These are phyloP conservation scores for Prunus kanzakura DNA, from an alignment of 306 rosid genomes.

Conservation along the genomic window DNA sequence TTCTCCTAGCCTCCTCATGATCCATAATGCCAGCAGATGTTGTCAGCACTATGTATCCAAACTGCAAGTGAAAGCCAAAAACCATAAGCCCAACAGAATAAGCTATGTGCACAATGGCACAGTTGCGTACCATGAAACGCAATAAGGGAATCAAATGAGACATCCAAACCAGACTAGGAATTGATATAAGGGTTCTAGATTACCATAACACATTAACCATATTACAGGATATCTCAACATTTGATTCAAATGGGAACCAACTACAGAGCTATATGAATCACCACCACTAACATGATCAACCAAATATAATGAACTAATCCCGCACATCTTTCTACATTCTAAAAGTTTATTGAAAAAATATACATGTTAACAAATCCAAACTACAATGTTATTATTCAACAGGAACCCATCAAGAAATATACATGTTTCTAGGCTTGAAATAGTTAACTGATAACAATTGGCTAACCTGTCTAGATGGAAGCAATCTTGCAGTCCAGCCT, in stretches of 20 bases:
- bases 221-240: background rate
- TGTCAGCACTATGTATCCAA: constrained; percentile 52
- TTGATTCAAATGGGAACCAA: background rate
- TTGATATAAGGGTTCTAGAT: background rate
- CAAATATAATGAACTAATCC: background rate
- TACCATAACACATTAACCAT: background rate
- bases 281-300: background rate
- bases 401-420: background rate
- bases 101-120: background rate
- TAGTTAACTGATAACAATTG: background rate
- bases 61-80: constrained; percentile 22
- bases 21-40: constrained; percentile 66
- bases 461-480: constrained; percentile 67
- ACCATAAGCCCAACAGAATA: background rate
- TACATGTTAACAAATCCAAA: background rate
- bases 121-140: too few relatives aligned
- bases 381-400: too few relatives aligned
- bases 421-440: background rate
- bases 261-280: background rate
- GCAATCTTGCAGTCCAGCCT: constrained; percentile 66
- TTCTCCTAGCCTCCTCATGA: constrained; percentile 58
- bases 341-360: background rate
- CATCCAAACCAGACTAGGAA: background rate
- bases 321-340: background rate
- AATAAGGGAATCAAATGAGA: background rate